These are phyloP conservation scores for Sugiyamaella pinicola DNA, from an alignment of 1,139 yeast genomes.

Conservation along the genomic window DNA sequence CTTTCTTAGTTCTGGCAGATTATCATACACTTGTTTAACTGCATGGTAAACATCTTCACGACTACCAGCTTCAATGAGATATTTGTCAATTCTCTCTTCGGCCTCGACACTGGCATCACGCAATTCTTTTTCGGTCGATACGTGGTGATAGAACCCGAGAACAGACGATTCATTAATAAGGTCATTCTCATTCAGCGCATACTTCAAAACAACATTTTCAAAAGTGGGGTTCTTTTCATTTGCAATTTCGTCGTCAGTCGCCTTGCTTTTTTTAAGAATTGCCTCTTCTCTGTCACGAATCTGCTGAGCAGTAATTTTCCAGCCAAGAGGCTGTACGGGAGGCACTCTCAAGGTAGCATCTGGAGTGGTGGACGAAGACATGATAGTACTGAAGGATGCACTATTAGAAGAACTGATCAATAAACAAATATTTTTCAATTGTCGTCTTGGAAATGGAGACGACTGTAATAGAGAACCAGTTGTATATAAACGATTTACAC, in stretches of 20 bases:
- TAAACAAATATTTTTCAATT: too few species aligned
- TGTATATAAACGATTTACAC: too few species aligned
- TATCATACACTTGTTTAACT: conserved; percentile 54
- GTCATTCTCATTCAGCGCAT: conserved; percentile 53
- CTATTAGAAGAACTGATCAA: not conserved
- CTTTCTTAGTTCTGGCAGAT: conserved; percentile 35
- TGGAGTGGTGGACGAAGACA: conserved; percentile 6
- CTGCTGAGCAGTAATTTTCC: conserved; percentile 62
- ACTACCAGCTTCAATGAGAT: conserved; percentile 61
- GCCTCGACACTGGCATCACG: conserved; percentile 73
- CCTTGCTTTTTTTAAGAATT: conserved; percentile 50
- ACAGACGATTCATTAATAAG: conserved; percentile 51
- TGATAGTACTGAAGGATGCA: not conserved
- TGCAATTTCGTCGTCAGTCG: conserved; percentile 59
- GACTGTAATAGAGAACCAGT: too few species aligned
- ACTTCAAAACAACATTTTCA: conserved; percentile 56
- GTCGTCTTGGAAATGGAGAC: too few species aligned
- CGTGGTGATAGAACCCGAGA: conserved; percentile 67
- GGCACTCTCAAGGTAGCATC: conserved; percentile 31
- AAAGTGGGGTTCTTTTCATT: conserved; percentile 52
- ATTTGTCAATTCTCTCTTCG: conserved; percentile 57
- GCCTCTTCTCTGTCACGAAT: conserved; percentile 50
- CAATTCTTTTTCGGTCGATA: conserved; percentile 59
- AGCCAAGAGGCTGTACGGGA: conserved; percentile 56
- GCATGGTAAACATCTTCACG: conserved; percentile 69